Base-by-base conservation (phyloP, 306 rosid genomes). In the Clitoria ternatea region DNA sequence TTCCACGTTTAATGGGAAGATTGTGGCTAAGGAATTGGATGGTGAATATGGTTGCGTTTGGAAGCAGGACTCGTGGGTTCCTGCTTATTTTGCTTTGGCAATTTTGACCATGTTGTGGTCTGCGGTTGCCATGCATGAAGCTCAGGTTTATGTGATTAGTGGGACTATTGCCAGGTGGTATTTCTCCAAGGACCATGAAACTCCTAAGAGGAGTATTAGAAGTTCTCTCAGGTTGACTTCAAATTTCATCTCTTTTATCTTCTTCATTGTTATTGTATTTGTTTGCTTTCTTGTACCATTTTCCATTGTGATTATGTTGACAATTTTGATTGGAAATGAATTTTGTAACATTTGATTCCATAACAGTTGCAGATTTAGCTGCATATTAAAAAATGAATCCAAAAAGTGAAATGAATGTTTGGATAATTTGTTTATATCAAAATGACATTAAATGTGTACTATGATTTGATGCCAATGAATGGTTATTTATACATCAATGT, bases 71-170 rank as follows among this genome's bases (percentile, higher is more conserved):
- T 60, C 82, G 3, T 94, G 99, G 99, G 97, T 94, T 32, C 95
- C 97, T 0, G 95, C 95, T 48, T 94, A 91, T 77, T 94, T 74
- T 71, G 92, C 95, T 0, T 43, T 94, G 88, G 97, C 96, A 2
- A 89, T 94, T 55, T 81, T 94, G 20, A 85, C 99, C 14, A 87
- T 94, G 97, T 30, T 91, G 72, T 94, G 97, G 99, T 94, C 97
- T 30, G 81, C 79, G 1, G 76, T 96, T 10, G 81, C 63, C 5
- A 90, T 86, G 97, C 67, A 84, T 42, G 99, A 94, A 66, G 85
- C 89, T 1, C 92, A 89, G 56, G 96, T 85, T 86, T 91, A 73
- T 84, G 95, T 94, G 64, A 91, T 94, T 53, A 89, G 96, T 80
- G 96, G 95, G 49, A 89, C 96, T 35, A 57, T 94, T 53, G 90